A percentile compares a stretch with the other conserved stretches of the same genome.
Evolutionary conservation across 2,329 filamentous ascomycete genomes (phyloP).

Genomic region (Dendryphion nanum): DNA sequence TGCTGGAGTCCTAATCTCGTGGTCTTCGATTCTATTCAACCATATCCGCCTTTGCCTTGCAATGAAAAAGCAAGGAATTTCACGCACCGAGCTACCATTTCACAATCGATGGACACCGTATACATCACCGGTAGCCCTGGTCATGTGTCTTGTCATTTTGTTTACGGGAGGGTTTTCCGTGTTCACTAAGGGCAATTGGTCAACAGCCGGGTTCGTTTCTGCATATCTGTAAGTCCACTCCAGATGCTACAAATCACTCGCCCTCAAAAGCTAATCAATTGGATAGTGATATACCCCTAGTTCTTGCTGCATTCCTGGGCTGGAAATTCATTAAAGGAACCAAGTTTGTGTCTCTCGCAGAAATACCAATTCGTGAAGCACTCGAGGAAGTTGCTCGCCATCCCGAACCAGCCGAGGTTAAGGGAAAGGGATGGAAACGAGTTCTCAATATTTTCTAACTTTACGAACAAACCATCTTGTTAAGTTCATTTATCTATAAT

Average conservation of each 20-base stretch:
- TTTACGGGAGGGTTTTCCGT: conserved; percentile 60
- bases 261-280: conserved; percentile 36
- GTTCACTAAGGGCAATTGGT: conserved; percentile 51
- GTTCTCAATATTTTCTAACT: too few relatives aligned
- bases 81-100: conserved; percentile 41
- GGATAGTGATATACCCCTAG: conserved; percentile 37
- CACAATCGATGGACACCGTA: conserved; percentile 36
- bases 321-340: conserved; percentile 68
- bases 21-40: conserved; percentile 54
- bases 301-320: conserved; percentile 51
- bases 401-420: too few relatives aligned
- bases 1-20: conserved; percentile 51
- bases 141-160: conserved; percentile 58
- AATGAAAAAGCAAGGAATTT: conserved; percentile 50
- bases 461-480: too few relatives aligned
- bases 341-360: conserved; percentile 36
- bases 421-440: too few relatives aligned
- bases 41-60: conserved; percentile 55
- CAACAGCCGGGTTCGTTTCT: conserved; percentile 31
- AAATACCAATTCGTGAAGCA: conserved; percentile 22
- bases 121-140: conserved; percentile 31
- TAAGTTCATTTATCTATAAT: too few relatives aligned
- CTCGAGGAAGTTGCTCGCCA: too few relatives aligned
- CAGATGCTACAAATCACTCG: not conserved
- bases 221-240: conserved; percentile 26